Percentiles rank a stretch among this genome's conserved stretches.
phyloP scores from a whole-genome alignment of 148 eudicot genomes.

The Silene latifolia region DNA sequence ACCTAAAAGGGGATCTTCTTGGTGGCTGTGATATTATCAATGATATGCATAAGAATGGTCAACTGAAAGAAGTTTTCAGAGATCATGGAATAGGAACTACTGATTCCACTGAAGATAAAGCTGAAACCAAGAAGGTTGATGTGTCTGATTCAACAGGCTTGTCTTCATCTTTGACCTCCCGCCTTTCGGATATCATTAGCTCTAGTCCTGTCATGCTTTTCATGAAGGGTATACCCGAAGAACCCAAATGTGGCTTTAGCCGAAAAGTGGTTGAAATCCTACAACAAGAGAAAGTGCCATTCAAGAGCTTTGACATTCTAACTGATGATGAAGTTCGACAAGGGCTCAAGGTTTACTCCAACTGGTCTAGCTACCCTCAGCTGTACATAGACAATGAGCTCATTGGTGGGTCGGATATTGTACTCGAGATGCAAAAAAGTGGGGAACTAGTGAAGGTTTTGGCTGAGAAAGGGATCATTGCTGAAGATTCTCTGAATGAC shows the following conservation, averaged over 20 bases:
- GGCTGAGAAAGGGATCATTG: slow-evolving; percentile 47
- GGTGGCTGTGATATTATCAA: slow-evolving; percentile 83
- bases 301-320: slow-evolving; percentile 73
- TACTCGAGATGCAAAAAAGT: slow-evolving; percentile 97
- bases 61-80: slow-evolving; percentile 62
- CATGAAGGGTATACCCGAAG: slow-evolving; percentile 92
- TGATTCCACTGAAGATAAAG: slow-evolving; percentile 30
- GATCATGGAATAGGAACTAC: slow-evolving; percentile 48
- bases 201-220: slow-evolving; percentile 75
- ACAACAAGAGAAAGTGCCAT: slow-evolving; percentile 58
- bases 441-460: slow-evolving; percentile 68
- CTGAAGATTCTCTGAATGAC: slow-evolving; percentile 44
- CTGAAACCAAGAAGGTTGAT: slow-evolving; percentile 37
- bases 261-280: slow-evolving; percentile 91
- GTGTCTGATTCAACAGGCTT: slow-evolving; percentile 60
- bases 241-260: slow-evolving; percentile 92
- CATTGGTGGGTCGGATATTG: slow-evolving; percentile 93
- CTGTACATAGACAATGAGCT: slow-evolving; percentile 88
- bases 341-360: slow-evolving; percentile 87
- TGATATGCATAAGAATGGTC: slow-evolving; percentile 87
- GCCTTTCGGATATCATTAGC: slow-evolving; percentile 48
- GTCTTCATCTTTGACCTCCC: slow-evolving; percentile 48
- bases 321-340: slow-evolving; percentile 84
- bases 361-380: slow-evolving; percentile 99
- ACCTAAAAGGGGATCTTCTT: slow-evolving; percentile 87